Conservation (phyloP, 2,329 filamentous ascomycete genomes). For the Venturia oleaginea region DNA sequence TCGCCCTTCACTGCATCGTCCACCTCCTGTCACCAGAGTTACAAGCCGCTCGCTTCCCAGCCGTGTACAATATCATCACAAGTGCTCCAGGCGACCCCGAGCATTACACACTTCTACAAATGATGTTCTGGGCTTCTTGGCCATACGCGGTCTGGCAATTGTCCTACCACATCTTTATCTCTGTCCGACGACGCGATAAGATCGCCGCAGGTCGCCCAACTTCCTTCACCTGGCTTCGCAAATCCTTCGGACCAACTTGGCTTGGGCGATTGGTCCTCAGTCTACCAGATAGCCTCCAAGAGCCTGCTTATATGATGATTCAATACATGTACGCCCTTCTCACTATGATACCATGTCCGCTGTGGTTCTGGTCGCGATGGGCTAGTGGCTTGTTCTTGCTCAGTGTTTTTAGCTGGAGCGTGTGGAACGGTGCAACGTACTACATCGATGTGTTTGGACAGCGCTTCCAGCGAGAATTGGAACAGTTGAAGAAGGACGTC, state of each 20-base stretch:
- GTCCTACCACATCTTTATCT: slow-evolving; percentile 89
- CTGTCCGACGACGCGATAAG: slow-evolving; percentile 85
- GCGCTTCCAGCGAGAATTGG: slow-evolving; percentile 91
- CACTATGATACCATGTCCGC: slow-evolving; percentile 87
- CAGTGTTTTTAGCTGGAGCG: slow-evolving; percentile 82
- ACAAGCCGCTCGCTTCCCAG: slow-evolving; percentile 67
- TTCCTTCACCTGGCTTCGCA: slow-evolving; percentile 93
- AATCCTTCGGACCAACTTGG: slow-evolving; percentile 81
- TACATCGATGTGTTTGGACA: slow-evolving; percentile 98
- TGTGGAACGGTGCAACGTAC: slow-evolving; percentile 94
- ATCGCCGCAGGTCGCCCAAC: slow-evolving; percentile 93
- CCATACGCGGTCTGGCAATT: slow-evolving; percentile 93
- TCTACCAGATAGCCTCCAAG: slow-evolving; percentile 67
- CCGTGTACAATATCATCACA: slow-evolving; percentile 71
- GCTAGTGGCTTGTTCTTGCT: slow-evolving; percentile 69
- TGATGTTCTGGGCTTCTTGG: slow-evolving; percentile 90
- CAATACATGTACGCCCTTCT: slow-evolving; percentile 85
- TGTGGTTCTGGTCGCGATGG: slow-evolving; percentile 89
- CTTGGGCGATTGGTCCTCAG: slow-evolving; percentile 78
- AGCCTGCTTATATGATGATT: slow-evolving; percentile 89
- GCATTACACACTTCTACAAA: slow-evolving; percentile 70
- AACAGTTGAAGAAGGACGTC: slow-evolving; percentile 80
- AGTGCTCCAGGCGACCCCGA: slow-evolving; percentile 60
- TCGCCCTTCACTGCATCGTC: slow-evolving; percentile 82
- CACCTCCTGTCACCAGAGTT: slow-evolving; percentile 62